Base-by-base conservation (phyloP, 2,329 filamentous ascomycete species). In the Trematosphaeria pertusa region DNA sequence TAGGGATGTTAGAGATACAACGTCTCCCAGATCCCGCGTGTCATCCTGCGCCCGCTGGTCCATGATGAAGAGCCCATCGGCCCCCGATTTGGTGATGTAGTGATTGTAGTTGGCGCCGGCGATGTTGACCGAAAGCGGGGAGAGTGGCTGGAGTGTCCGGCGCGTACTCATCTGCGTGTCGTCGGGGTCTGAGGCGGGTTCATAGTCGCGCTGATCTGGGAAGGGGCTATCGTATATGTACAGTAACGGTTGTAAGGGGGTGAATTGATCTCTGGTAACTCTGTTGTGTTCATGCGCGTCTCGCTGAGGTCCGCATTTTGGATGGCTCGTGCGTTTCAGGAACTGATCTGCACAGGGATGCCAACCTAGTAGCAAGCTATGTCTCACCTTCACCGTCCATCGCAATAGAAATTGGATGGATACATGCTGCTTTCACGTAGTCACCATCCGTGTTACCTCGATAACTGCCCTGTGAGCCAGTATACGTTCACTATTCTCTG, bases 1-100 rank as follows among this genome's bases (percentile, higher is more conserved):
- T 42, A 76, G 56, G 9, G 65, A 65, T 22, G 65, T 73, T 28
- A 76, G 52, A 9, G 73, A 65, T 12, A 60, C 52, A 22, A 59
- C 53, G 3, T 64, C 67, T 18, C 42, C 61, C 9, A 48, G 36
- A 28, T 58, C 54, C 4, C 58, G 59, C 37, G 46, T 52, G 37
- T 64, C 51, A 18, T 67, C 62, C 37, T 62, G 56, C 37, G 46
- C 54, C 41, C 49, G 52, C 19, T 58, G 50, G 24, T 54, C 55
- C 63, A 67, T 68, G 30, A 51, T 43, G 30, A 38, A 40, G 32
- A 34, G 37, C 41, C 54, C 58, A 59, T 64, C 56, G 45, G 58
- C 43, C 37, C 50, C 43, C 21, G 39, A 43, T 35, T 48, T 53
- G 47, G 48, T 48, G 51, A 50, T 51, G 12, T 28, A 28, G 52